Evolutionary conservation across 441 rosid genomes (phyloP).

Genomic region (Croton laevigatus): DNA sequence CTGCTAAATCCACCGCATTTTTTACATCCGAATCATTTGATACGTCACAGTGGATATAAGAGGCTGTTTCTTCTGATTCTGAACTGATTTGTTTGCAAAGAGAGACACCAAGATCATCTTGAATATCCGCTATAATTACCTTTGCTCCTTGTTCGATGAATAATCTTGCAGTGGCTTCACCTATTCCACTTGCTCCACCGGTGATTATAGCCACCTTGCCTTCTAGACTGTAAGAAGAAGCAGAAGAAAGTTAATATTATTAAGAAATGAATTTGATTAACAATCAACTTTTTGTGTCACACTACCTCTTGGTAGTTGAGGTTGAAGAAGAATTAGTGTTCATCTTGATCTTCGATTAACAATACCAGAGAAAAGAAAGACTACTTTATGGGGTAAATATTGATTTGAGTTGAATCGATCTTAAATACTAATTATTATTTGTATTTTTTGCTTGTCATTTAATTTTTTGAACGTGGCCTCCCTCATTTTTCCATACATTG

Average conservation of each 20-base stretch:
- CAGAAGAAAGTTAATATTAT: neutral
- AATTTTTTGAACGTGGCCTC: too few relatives aligned
- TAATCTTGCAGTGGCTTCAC: constrained; percentile 32
- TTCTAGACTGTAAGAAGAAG: constrained; percentile 24
- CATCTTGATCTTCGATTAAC: too few relatives aligned
- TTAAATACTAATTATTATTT: too few relatives aligned
- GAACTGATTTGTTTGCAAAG: constrained; percentile 21
- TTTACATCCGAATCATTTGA: constrained; percentile 28
- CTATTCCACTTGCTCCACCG: constrained; percentile 47
- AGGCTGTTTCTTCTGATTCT: neutral
- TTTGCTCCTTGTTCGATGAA: constrained; percentile 43
- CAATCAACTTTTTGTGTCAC: neutral
- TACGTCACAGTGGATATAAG: constrained; percentile 38
- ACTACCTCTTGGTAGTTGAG: neutral
- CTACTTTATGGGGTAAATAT: too few relatives aligned
- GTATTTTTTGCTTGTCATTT: too few relatives aligned
- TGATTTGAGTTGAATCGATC: too few relatives aligned
- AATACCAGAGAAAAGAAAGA: too few relatives aligned
- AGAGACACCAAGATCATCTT: constrained; percentile 38
- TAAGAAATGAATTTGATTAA: neutral
- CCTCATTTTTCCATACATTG: too few relatives aligned
- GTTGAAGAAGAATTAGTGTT: too few relatives aligned
- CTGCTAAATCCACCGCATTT: constrained; percentile 12
- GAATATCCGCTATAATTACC: constrained; percentile 41
- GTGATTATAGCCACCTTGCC: constrained; percentile 50